Percentiles rank a stretch among this genome's conserved stretches.
Conservation (phyloP, 2,329 filamentous ascomycete species). For the Periconia sp. region DNA sequence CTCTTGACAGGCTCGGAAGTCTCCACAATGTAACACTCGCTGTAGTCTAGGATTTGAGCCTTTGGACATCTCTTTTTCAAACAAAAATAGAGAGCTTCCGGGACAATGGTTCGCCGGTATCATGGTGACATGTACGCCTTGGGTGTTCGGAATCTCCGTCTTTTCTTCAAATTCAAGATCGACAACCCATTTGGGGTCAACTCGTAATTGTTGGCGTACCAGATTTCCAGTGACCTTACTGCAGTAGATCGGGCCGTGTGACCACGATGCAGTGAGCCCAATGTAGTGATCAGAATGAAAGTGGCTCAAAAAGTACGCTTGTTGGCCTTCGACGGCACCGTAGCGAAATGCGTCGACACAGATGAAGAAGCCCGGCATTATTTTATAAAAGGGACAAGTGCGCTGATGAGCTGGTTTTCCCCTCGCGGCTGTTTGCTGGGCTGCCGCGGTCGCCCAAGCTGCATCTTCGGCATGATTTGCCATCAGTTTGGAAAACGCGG, state of each 20-base stretch:
- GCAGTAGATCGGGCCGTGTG: slow-evolving; percentile 93
- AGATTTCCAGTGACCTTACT: slow-evolving; percentile 90
- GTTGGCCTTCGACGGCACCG: slow-evolving; percentile 86
- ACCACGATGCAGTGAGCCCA: slow-evolving; percentile 84
- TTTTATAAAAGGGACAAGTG: slow-evolving; percentile 98
- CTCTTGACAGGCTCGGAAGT: slow-evolving; percentile 86
- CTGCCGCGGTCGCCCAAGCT: slow-evolving; percentile 86
- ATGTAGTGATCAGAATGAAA: slow-evolving; percentile 99
- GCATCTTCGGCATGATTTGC: slow-evolving; percentile 84
- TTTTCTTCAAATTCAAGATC: slow-evolving; percentile 82
- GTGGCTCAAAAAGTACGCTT: slow-evolving; percentile 94
- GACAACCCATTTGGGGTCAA: slow-evolving; percentile 82
- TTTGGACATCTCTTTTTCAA: slow-evolving; percentile 73
- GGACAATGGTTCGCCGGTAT: slow-evolving; percentile 96
- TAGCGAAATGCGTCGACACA: slow-evolving; percentile 97
- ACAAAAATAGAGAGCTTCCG: slow-evolving; percentile 89
- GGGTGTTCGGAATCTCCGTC: slow-evolving; percentile 76
- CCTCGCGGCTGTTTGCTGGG: slow-evolving; percentile 72
- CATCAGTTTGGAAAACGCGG: slow-evolving; percentile 93
- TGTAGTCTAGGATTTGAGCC: slow-evolving; percentile 64
- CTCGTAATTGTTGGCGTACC: slow-evolving; percentile 80
- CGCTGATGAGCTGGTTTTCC: slow-evolving; percentile 86
- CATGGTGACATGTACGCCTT: slow-evolving; percentile 87
- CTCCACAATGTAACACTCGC: slow-evolving; percentile 89
- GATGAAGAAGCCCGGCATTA: slow-evolving; percentile 88